A percentile compares a stretch with the other conserved stretches of the same genome.
Conservation (phyloP, 495 filamentous ascomycete genomes). For the Hyaloscypha hepaticicola region DNA sequence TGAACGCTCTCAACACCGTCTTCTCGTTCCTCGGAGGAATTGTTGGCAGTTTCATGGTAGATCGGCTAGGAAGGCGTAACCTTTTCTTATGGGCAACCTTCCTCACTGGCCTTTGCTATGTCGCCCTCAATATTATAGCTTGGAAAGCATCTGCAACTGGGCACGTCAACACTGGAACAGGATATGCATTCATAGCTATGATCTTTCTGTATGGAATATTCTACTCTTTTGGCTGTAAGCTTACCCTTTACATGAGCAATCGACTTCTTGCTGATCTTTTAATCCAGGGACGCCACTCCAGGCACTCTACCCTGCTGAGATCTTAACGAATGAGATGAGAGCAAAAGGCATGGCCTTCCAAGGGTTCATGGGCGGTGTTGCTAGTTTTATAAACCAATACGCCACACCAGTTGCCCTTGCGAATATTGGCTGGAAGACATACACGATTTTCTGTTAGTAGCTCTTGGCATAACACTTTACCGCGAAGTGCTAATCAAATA, state of each 20-base stretch:
- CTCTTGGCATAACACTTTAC: too few relatives aligned
- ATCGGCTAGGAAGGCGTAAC: neutral
- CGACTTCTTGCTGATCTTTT: too few relatives aligned
- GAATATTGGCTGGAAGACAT: neutral
- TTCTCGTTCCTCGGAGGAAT: neutral
- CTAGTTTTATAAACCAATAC: neutral
- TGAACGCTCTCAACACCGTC: neutral
- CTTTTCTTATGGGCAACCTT: neutral
- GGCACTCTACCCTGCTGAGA: neutral
- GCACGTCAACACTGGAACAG: neutral
- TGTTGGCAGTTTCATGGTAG: neutral
- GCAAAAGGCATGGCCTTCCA: neutral
- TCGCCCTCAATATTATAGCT: neutral
- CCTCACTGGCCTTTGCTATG: neutral
- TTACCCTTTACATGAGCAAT: too few relatives aligned
- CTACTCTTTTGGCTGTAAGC: neutral
- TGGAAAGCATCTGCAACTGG: neutral
- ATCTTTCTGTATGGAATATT: neutral
- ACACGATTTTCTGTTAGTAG: neutral
- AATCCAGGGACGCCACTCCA: neutral
- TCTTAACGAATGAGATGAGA: neutral
- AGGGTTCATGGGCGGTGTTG: neutral
- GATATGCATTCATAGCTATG: neutral
- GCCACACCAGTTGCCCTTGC: neutral
- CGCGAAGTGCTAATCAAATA: too few relatives aligned